A percentile compares a stretch with the other conserved stretches of the same genome.
These are phyloP conservation scores for Melanogaster broomeanus DNA, from an alignment of 768 basidiomycete species.

Conservation along the genomic window DNA sequence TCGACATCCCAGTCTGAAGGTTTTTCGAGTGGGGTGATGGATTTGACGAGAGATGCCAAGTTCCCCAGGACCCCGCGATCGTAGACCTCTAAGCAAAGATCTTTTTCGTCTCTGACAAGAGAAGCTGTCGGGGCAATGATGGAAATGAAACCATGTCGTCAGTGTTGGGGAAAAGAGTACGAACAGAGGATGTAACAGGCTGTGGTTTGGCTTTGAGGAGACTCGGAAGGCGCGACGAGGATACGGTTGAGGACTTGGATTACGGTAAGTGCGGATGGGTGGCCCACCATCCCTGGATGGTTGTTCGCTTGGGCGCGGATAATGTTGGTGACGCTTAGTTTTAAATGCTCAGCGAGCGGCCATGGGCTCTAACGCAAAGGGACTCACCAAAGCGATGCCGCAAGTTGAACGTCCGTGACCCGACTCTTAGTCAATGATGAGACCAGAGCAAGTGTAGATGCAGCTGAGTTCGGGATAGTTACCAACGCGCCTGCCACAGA, in stretches of 20 bases:
- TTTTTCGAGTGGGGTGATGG: slow-evolving; percentile 52
- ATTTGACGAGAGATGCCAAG: slow-evolving; percentile 51
- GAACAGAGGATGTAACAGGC: slow-evolving; percentile 78
- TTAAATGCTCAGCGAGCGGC: background rate
- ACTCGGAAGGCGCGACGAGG: slow-evolving; percentile 45
- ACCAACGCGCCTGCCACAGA: slow-evolving; percentile 3
- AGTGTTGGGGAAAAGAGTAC: slow-evolving; percentile 24
- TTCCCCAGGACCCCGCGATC: slow-evolving; percentile 68
- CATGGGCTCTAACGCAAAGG: background rate
- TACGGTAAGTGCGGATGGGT: slow-evolving; percentile 55
- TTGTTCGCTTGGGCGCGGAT: slow-evolving; percentile 49
- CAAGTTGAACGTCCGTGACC: slow-evolving; percentile 61
- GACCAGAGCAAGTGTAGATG: slow-evolving; percentile 39
- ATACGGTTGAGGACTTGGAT: slow-evolving; percentile 70
- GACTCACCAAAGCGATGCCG: slow-evolving; percentile 67
- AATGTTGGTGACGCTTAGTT: slow-evolving; percentile 57
- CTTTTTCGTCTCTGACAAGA: slow-evolving; percentile 70
- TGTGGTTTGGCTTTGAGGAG: slow-evolving; percentile 50
- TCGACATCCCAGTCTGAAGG: slow-evolving; percentile 63
- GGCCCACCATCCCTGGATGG: slow-evolving; percentile 39
- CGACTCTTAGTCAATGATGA: slow-evolving; percentile 60
- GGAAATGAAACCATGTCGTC: background rate
- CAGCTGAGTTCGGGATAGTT: slow-evolving; percentile 7
- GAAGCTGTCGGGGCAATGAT: slow-evolving; percentile 42
- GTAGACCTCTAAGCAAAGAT: slow-evolving; percentile 65